phyloP scores from a whole-genome alignment of 176 grass and related monocot species.

The Otatea glauca region DNA sequence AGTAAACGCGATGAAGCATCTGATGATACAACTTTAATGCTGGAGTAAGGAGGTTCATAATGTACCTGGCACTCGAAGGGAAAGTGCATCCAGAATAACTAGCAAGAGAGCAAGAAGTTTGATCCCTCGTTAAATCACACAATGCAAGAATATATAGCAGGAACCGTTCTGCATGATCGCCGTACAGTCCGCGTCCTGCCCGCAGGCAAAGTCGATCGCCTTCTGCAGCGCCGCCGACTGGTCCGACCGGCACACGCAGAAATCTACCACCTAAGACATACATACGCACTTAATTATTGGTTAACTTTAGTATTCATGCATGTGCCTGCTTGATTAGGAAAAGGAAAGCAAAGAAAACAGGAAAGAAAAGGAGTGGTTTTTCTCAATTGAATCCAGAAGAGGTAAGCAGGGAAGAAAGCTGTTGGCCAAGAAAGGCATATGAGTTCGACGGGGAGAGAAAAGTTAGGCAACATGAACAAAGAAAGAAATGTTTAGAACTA shows the following conservation, averaged over 20 bases:
- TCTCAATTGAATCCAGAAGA: not conserved
- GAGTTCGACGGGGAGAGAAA: not conserved
- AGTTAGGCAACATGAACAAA: not conserved
- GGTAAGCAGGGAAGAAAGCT: not conserved
- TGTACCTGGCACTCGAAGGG: constrained; percentile 73
- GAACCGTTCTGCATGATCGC: constrained; percentile 50
- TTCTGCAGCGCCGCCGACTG: constrained; percentile 63
- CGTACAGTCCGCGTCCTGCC: constrained; percentile 73
- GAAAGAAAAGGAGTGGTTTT: not conserved
- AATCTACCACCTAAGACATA: constrained; percentile 50
- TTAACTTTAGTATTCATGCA: not conserved
- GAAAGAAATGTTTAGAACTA: not conserved
- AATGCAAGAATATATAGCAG: constrained; percentile 49
- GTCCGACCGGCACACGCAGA: constrained; percentile 84
- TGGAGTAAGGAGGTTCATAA: not conserved
- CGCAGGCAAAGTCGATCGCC: constrained; percentile 89
- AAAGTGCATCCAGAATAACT: constrained; percentile 72
- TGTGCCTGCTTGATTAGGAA: not conserved
- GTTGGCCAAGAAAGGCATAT: not conserved
- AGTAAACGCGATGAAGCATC: not conserved
- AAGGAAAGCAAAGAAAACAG: not conserved
- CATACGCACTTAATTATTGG: no score
- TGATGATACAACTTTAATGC: not conserved
- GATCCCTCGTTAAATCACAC: not conserved
- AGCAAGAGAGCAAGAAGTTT: constrained; percentile 35